phyloP scores from a whole-genome alignment of 805 yeast genomes.

The Wickerhamomyces mucosus region DNA sequence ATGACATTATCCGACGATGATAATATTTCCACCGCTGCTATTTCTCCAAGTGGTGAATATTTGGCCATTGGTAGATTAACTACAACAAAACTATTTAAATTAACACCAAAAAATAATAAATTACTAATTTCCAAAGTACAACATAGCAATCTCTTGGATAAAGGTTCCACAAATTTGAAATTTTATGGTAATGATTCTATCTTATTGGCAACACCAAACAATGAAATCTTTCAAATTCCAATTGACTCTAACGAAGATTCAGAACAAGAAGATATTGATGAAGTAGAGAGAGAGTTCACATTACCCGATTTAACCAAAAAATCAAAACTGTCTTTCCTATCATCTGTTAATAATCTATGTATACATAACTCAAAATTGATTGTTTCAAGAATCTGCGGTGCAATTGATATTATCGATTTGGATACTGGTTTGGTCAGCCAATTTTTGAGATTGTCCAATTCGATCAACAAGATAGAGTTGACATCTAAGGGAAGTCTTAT shows the following conservation, averaged over 20 bases:
- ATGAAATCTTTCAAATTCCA: slow-evolving; percentile 41
- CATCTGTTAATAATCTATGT: slow-evolving; percentile 43
- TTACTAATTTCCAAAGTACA: slow-evolving; percentile 45
- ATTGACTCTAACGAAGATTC: slow-evolving; percentile 22
- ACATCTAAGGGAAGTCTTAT: slow-evolving; percentile 41
- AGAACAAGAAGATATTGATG: slow-evolving; percentile 4
- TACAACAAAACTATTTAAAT: slow-evolving; percentile 57
- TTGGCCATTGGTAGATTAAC: slow-evolving; percentile 66
- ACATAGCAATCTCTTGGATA: slow-evolving; percentile 24
- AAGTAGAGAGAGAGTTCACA: slow-evolving; percentile 24
- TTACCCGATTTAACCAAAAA: slow-evolving; percentile 28
- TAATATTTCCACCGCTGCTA: slow-evolving; percentile 57
- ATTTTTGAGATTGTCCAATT: slow-evolving; percentile 49
- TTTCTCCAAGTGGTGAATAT: slow-evolving; percentile 56
- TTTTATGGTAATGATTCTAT: slow-evolving; percentile 40
- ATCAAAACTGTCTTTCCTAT: slow-evolving; percentile 34
- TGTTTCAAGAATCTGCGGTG: slow-evolving; percentile 55
- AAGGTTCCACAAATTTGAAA: slow-evolving; percentile 47
- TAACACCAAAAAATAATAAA: slow-evolving; percentile 28
- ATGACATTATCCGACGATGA: slow-evolving; percentile 66
- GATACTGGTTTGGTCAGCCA: slow-evolving; percentile 23
- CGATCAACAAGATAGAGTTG: slow-evolving; percentile 46
- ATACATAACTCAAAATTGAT: slow-evolving; percentile 40
- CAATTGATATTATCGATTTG: slow-evolving; percentile 41
- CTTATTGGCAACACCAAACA: slow-evolving; percentile 48